Evolutionary conservation across 2,329 filamentous ascomycete genomes (phyloP).

Genomic region (Ophiostoma perfectum): DNA sequence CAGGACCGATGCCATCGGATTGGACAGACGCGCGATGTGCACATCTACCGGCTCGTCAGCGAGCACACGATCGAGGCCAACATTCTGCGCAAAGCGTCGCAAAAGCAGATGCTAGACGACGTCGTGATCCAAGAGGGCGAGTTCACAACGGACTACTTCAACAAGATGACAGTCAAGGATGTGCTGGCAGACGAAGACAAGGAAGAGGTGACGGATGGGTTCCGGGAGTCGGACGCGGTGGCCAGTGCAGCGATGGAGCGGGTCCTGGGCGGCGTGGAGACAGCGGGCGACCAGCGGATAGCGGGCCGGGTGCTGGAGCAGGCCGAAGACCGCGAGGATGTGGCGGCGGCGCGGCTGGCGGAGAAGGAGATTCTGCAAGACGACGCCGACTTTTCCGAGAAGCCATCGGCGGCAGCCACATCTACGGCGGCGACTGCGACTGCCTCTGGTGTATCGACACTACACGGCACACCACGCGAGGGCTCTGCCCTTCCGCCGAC

Average conservation of each 20-base stretch:
- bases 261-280: conserved; percentile 64
- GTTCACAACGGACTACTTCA: conserved; percentile 96
- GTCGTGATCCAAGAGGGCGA: conserved; percentile 97
- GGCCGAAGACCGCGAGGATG: conserved; percentile 89
- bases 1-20: conserved; percentile 97
- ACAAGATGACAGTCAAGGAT: conserved; percentile 66
- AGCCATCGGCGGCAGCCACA: conserved; percentile 41
- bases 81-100: conserved; percentile 90
- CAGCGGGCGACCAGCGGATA: conserved; percentile 50
- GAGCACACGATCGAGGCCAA: conserved; percentile 97
- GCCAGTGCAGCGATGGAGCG: conserved; percentile 80
- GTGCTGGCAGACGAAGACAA: conserved; percentile 45
- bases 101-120: conserved; percentile 96
- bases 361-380: conserved; percentile 85
- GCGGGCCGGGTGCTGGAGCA: conserved; percentile 74
- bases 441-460: conserved; percentile 47
- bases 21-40: conserved; percentile 92
- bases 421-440: conserved; percentile 43
- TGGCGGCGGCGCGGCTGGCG: conserved; percentile 77
- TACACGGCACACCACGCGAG: conserved; percentile 47
- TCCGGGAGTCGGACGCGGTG: conserved; percentile 51
- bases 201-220: conserved; percentile 40
- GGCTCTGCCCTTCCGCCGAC: conserved; percentile 31
- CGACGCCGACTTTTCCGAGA: conserved; percentile 76
- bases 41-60: conserved; percentile 91